Evolutionary conservation across 148 eudicot genomes (phyloP).

Genomic region (Rhododendron griersonianum): DNA sequence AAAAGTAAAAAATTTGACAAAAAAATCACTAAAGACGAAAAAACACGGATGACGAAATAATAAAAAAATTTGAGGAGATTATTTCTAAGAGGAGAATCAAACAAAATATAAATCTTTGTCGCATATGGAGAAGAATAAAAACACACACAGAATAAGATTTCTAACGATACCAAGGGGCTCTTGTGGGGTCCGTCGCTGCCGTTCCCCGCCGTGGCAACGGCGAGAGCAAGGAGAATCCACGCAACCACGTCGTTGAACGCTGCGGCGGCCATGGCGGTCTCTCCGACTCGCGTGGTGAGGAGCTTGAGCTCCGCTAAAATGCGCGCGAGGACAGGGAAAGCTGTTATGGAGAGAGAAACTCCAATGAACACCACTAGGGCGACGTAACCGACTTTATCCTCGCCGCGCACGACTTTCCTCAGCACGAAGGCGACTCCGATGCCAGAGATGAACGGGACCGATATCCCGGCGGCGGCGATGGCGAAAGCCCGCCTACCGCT

Average conservation of each 20-base stretch:
- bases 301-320: conserved; percentile 50
- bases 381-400: conserved; percentile 23
- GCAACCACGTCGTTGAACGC: conserved; percentile 56
- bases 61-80: too few species aligned
- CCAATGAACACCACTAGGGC: conserved; percentile 41
- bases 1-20: too few species aligned
- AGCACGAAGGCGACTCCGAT: conserved; percentile 31
- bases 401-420: conserved; percentile 22
- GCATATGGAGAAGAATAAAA: too few species aligned
- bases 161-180: too few species aligned
- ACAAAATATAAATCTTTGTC: too few species aligned
- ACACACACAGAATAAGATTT: too few species aligned
- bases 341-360: conserved; percentile 44
- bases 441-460: conserved; percentile 30
- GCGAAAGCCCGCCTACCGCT: conserved; percentile 29
- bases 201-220: conserved; percentile 11
- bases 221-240: conserved; percentile 50
- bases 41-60: too few species aligned
- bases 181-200: too few species aligned
- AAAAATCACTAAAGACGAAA: too few species aligned
- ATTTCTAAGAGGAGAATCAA: too few species aligned
- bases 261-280: conserved; percentile 54
- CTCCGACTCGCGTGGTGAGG: conserved; percentile 41
- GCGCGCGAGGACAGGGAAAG: conserved; percentile 56
- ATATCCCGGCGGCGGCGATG: conserved; percentile 44